Evolutionary conservation across 2,329 filamentous ascomycete genomes (phyloP).

Genomic region (Aureobasidium sp.): DNA sequence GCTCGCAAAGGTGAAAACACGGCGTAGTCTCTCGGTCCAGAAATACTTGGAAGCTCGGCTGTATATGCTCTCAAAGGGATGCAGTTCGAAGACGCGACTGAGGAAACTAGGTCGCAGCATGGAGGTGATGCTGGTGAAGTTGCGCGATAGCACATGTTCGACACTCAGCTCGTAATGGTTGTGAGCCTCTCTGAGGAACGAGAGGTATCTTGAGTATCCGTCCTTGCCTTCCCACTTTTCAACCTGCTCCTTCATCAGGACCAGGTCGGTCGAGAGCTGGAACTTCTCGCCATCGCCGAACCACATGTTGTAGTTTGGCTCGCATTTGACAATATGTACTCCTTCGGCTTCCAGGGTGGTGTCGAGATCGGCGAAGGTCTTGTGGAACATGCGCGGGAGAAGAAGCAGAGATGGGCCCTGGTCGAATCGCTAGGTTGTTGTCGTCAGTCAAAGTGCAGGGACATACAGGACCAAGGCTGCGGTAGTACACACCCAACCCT

Average conservation of each 20-base stretch:
- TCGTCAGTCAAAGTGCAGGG: not conserved
- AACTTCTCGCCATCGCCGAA: constrained; percentile 60
- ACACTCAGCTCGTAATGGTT: constrained; percentile 61
- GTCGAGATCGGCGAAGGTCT: constrained; percentile 59
- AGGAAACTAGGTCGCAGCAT: constrained; percentile 53
- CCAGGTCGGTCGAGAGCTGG: constrained; percentile 56
- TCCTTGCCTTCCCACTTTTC: constrained; percentile 64
- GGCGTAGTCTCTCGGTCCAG: constrained; percentile 56
- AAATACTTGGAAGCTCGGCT: constrained; percentile 58
- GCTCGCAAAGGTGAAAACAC: constrained; percentile 67
- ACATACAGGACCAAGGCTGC: not conserved
- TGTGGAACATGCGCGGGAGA: constrained; percentile 60
- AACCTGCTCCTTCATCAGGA: constrained; percentile 61
- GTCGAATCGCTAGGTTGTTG: constrained; percentile 50
- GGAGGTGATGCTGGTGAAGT: constrained; percentile 53
- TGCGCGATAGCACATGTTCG: constrained; percentile 55
- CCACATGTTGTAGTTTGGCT: constrained; percentile 67
- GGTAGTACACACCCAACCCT: constrained; percentile 36
- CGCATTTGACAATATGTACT: constrained; percentile 60
- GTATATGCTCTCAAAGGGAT: constrained; percentile 65
- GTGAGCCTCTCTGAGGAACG: constrained; percentile 58
- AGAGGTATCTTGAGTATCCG: constrained; percentile 60
- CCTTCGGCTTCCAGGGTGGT: constrained; percentile 57
- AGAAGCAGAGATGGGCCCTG: constrained; percentile 67
- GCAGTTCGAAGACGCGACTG: constrained; percentile 48